Percentiles rank a stretch among this genome's conserved stretches.
Evolutionary conservation across 2,329 filamentous ascomycete genomes (phyloP).

Genomic region (Fusarium chlamydosporum): DNA sequence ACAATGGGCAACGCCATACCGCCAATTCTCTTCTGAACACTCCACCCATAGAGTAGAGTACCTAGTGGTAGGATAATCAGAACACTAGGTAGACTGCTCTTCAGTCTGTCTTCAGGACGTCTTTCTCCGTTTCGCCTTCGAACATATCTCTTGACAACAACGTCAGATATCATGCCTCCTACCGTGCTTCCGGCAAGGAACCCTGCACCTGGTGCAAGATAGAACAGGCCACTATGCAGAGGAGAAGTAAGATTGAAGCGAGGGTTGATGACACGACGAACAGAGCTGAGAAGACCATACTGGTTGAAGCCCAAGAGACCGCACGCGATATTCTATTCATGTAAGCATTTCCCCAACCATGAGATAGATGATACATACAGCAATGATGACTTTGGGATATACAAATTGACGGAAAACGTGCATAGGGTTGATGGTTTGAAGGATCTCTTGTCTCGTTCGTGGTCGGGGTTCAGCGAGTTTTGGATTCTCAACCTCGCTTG

Average conservation of each 20-base stretch:
- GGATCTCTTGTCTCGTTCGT: slow-evolving; percentile 29
- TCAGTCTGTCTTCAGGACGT: slow-evolving; percentile 53
- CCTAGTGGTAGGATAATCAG: slow-evolving; percentile 53
- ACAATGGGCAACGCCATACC: slow-evolving; percentile 55
- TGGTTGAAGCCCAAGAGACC: slow-evolving; percentile 50
- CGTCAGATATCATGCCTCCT: slow-evolving; percentile 66
- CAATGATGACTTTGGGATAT: slow-evolving; percentile 45
- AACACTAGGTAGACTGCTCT: slow-evolving; percentile 51
- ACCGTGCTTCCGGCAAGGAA: slow-evolving; percentile 76
- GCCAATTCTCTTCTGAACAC: slow-evolving; percentile 52
- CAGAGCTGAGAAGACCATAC: slow-evolving; percentile 72
- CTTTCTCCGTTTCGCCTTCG: slow-evolving; percentile 54
- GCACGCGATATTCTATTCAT: slow-evolving; percentile 45
- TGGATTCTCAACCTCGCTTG: slow-evolving; percentile 45
- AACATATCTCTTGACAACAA: slow-evolving; percentile 58
- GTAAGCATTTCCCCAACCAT: not conserved
- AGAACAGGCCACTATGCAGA: slow-evolving; percentile 75
- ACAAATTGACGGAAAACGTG: slow-evolving; percentile 48
- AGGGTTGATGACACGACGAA: slow-evolving; percentile 77
- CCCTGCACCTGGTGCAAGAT: slow-evolving; percentile 76
- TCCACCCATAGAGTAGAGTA: slow-evolving; percentile 56
- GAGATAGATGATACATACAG: slow-evolving; percentile 16
- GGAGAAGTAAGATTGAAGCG: slow-evolving; percentile 75
- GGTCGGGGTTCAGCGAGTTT: slow-evolving; percentile 35
- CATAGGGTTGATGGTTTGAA: slow-evolving; percentile 47